Conservation (phyloP, 2,329 filamentous ascomycete species). For the Colletotrichum liaoningense region DNA sequence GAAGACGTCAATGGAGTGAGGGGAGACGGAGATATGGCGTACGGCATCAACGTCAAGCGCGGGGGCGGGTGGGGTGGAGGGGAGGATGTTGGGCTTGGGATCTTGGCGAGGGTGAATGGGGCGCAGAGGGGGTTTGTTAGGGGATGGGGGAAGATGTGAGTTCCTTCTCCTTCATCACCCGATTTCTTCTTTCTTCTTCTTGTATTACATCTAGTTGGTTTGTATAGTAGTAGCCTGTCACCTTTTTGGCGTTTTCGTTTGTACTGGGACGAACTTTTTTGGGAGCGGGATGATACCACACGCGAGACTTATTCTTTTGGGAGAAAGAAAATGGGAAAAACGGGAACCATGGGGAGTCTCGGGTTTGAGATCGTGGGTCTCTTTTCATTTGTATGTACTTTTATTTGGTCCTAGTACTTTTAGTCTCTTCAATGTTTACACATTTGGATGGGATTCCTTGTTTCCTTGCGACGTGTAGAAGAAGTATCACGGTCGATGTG, state of each 20-base stretch:
- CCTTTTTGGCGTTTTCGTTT: slow-evolving; percentile 16
- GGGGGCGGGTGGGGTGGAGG: slow-evolving; percentile 36
- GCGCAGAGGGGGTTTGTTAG: slow-evolving; percentile 33
- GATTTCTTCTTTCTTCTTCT: neutral
- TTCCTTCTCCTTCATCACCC: neutral
- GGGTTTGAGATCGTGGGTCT: neutral
- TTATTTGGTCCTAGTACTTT: neutral
- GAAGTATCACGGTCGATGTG: no score
- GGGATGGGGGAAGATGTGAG: slow-evolving; percentile 21
- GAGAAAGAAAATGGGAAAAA: neutral
- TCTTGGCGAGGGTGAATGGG: slow-evolving; percentile 33
- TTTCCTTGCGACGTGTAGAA: no score
- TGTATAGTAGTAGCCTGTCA: slow-evolving; percentile 4
- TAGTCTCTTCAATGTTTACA: neutral
- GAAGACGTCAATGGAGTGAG: slow-evolving; percentile 10
- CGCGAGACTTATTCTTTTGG: neutral
- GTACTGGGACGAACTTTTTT: neutral
- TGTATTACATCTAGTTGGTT: neutral
- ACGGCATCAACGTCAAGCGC: slow-evolving; percentile 33
- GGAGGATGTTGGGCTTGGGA: slow-evolving; percentile 36
- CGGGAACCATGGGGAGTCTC: slow-evolving; percentile 5
- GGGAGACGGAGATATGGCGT: slow-evolving; percentile 20
- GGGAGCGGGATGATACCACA: slow-evolving; percentile 31
- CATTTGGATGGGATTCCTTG: neutral
- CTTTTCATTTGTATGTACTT: neutral